Conservation (phyloP, 139 green algal species). For the Nannochloris sp. region DNA sequence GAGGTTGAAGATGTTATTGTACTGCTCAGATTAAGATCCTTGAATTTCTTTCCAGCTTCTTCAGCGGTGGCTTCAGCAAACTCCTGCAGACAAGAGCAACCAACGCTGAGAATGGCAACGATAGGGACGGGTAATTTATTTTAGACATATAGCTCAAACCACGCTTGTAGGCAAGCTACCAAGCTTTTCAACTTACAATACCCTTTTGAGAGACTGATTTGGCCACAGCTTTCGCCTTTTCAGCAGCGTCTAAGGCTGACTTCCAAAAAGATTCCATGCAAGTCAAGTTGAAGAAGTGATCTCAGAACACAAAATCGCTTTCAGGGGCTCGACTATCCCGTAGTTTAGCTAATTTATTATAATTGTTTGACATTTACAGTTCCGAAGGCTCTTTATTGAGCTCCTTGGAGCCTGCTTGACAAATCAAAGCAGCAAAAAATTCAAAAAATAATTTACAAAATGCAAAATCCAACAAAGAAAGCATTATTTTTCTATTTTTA, state of each 20-base stretch:
- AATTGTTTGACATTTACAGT: too few species aligned
- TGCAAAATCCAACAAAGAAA: too few species aligned
- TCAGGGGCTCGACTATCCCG: too few species aligned
- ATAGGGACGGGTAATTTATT: not conserved
- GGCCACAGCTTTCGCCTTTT: conserved; percentile 7
- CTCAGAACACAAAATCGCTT: too few species aligned
- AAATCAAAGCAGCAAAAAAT: too few species aligned
- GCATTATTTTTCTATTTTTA: too few species aligned
- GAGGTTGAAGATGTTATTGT: too few species aligned
- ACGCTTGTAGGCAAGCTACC: too few species aligned
- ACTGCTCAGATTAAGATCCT: conserved; percentile 16
- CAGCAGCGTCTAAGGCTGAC: conserved; percentile 12
- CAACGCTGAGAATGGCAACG: not conserved
- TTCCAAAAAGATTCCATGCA: conserved; percentile 3
- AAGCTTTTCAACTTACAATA: conserved; percentile 20
- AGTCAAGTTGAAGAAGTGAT: not conserved
- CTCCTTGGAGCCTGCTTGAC: too few species aligned
- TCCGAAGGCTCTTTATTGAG: too few species aligned
- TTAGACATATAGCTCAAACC: not conserved
- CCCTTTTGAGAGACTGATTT: conserved; percentile 19
- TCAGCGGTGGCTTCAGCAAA: conserved; percentile 21
- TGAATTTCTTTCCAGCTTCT: conserved; percentile 25
- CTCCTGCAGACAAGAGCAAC: conserved; percentile 7
- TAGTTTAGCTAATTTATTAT: too few species aligned
- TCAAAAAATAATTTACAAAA: too few species aligned